phyloP scores from a whole-genome alignment of 352 stramenopile species.

The Phytophthora uliginosa region DNA sequence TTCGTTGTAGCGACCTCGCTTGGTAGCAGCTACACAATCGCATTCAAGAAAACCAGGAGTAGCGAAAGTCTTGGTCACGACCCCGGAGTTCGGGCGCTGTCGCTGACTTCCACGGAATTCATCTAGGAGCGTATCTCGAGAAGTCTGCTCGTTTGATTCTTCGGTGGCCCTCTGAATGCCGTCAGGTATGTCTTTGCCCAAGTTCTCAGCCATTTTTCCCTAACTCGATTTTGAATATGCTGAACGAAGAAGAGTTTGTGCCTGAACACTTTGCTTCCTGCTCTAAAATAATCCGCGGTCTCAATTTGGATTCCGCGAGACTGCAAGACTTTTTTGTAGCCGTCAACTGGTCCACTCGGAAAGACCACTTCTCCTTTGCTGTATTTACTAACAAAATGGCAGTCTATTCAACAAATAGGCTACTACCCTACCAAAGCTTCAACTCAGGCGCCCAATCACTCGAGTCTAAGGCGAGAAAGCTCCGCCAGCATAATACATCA shows the following conservation, averaged over 20 bases:
- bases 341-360: too few relatives aligned
- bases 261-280: neutral
- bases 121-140: conserved; percentile 25
- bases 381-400: conserved; percentile 10
- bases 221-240: neutral
- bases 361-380: neutral
- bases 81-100: neutral
- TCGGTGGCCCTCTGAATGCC: neutral
- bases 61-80: conserved; percentile 29
- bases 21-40: conserved; percentile 53
- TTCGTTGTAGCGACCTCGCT: conserved; percentile 61
- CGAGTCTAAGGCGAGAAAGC: neutral
- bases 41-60: conserved; percentile 48
- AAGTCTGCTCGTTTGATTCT: neutral
- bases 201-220: neutral
- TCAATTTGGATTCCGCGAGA: too few relatives aligned
- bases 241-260: neutral
- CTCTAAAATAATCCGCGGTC: too few relatives aligned
- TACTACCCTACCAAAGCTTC: neutral
- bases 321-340: too few relatives aligned
- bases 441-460: neutral
- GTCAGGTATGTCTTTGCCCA: neutral
- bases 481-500: conserved; percentile 1
- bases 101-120: conserved; percentile 31
- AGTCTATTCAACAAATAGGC: conserved; percentile 27